Percentiles rank a stretch among this genome's conserved stretches.
Evolutionary conservation across 2,329 filamentous ascomycete genomes (phyloP).

Genomic region (Bipolaris victoriae): DNA sequence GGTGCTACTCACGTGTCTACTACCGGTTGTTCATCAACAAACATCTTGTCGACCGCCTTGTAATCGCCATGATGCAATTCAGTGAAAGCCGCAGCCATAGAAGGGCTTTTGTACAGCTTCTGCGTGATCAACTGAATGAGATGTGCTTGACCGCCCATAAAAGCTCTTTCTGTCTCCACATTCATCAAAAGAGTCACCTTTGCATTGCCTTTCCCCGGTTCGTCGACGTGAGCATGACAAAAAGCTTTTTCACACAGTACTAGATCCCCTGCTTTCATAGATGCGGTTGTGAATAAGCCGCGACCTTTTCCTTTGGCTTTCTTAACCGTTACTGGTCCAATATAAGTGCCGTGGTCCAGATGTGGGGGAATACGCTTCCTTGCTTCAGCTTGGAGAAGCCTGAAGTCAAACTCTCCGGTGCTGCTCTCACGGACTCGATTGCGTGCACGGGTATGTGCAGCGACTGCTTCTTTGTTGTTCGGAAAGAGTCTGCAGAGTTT

Average conservation of each 20-base stretch:
- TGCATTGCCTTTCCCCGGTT: constrained; percentile 8
- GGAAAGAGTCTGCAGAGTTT: constrained; percentile 38
- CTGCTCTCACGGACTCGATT: constrained; percentile 44
- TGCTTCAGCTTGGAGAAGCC: constrained; percentile 48
- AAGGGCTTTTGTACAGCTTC: constrained; percentile 55
- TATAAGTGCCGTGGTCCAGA: constrained; percentile 58
- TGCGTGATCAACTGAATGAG: constrained; percentile 54
- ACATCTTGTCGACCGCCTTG: constrained; percentile 26
- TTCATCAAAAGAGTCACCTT: constrained; percentile 49
- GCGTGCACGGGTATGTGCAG: constrained; percentile 20
- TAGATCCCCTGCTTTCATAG: constrained; percentile 44
- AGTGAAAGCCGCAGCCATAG: constrained; percentile 40
- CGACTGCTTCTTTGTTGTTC: constrained; percentile 36
- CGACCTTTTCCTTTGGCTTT: constrained; percentile 50
- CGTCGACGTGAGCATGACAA: constrained; percentile 46
- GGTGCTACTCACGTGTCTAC: constrained; percentile 50
- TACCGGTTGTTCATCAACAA: constrained; percentile 49
- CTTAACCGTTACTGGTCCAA: constrained; percentile 51
- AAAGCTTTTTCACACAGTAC: constrained; percentile 62
- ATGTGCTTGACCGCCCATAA: constrained; percentile 50
- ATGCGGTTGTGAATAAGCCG: constrained; percentile 58
- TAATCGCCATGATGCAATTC: constrained; percentile 51
- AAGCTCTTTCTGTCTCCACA: constrained; percentile 36
- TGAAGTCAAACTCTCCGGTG: constrained; percentile 48
- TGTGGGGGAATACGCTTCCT: constrained; percentile 47